Evolutionary conservation across 768 basidiomycete species (phyloP).

Genomic region (Amyloporia xantha): DNA sequence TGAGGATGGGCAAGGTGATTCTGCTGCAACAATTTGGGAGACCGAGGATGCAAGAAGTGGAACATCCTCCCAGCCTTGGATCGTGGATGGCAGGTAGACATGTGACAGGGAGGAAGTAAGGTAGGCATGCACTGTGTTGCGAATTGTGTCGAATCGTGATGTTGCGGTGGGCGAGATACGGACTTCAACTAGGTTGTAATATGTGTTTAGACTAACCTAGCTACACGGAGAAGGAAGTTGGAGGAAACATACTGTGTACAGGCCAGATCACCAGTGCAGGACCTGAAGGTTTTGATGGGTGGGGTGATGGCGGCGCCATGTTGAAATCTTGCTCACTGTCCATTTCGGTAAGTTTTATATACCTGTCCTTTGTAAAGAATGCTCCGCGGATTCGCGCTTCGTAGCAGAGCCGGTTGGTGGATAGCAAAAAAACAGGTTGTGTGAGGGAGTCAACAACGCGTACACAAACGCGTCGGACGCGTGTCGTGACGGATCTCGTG

Average conservation of each 20-base stretch:
- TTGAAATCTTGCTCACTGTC: conserved; percentile 16
- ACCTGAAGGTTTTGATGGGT: not conserved
- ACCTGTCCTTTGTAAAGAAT: too few species aligned
- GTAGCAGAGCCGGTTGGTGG: too few species aligned
- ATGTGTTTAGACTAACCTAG: not conserved
- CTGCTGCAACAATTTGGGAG: conserved; percentile 69
- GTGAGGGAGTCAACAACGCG: conserved; percentile 48
- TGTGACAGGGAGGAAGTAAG: conserved; percentile 52
- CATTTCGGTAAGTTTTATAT: conserved; percentile 10
- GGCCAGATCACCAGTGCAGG: conserved; percentile 40
- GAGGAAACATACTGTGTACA: conserved; percentile 47
- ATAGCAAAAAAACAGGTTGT: too few species aligned
- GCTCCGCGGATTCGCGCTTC: too few species aligned
- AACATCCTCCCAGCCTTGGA: conserved; percentile 77
- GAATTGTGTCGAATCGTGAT: conserved; percentile 70
- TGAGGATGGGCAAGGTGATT: conserved; percentile 47
- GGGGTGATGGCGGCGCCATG: conserved; percentile 19
- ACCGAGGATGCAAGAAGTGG: conserved; percentile 67
- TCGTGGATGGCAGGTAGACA: conserved; percentile 60
- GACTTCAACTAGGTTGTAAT: conserved; percentile 62
- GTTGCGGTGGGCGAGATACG: conserved; percentile 63
- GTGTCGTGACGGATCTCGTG: conserved; percentile 13
- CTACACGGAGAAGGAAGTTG: not conserved
- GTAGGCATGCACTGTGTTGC: conserved; percentile 53
- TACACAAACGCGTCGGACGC: conserved; percentile 26